Percentiles rank a stretch among this genome's conserved stretches.
phyloP scores from a whole-genome alignment of 495 filamentous ascomycete species.

The Thermothielavioides terrestris region DNA sequence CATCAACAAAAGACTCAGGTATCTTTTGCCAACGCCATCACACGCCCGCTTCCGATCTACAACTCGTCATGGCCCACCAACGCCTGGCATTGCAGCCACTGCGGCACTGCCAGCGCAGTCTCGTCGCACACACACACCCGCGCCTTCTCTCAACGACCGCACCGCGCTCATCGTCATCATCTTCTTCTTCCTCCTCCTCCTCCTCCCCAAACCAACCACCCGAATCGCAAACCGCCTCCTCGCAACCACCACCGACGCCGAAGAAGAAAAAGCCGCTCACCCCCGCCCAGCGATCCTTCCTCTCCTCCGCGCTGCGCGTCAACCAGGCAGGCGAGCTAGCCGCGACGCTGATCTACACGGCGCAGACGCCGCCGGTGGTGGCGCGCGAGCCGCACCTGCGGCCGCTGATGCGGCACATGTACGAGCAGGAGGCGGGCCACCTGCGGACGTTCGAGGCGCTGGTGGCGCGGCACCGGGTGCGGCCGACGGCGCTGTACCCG shows the following conservation, averaged over 20 bases:
- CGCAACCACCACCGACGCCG: neutral
- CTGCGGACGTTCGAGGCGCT: constrained; percentile 77
- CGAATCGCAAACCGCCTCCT: neutral
- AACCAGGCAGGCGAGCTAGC: constrained; percentile 89
- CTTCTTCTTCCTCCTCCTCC: neutral
- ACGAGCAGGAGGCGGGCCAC: constrained; percentile 88
- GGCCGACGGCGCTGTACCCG: constrained; percentile 90
- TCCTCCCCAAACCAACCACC: constrained; percentile 3
- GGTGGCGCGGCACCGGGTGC: constrained; percentile 78
- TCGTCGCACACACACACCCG: neutral
- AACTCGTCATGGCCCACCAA: neutral
- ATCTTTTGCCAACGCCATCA: neutral
- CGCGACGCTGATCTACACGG: constrained; percentile 75
- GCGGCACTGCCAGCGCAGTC: neutral
- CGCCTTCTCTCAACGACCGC: neutral
- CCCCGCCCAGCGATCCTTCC: constrained; percentile 59
- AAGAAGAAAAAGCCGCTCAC: constrained; percentile 47
- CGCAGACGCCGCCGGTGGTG: constrained; percentile 67
- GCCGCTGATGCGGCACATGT: constrained; percentile 93
- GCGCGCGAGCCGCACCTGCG: constrained; percentile 77
- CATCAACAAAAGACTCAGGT: no score
- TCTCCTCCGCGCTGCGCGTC: constrained; percentile 76
- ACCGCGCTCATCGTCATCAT: neutral
- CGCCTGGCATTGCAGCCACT: neutral
- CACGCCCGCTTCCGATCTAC: neutral